Base-by-base conservation (phyloP, 495 filamentous ascomycete species). In the Lentithecium fluviatile region DNA sequence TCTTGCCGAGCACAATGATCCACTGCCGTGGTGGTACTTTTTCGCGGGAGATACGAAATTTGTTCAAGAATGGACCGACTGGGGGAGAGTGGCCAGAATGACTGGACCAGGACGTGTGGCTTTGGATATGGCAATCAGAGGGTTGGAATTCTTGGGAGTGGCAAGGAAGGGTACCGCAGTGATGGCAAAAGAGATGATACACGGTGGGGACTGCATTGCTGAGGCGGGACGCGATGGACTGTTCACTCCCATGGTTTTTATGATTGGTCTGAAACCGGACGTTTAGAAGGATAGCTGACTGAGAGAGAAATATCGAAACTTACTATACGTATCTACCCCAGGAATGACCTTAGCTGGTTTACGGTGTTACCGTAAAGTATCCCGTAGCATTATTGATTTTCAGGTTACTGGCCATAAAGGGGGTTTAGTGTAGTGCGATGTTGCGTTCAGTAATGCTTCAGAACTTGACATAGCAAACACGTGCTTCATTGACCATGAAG, bases 191-290 rank as follows among this genome's bases (percentile, higher is more conserved):
- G 40, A 56, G 17, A 3, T 56, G 23, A 17, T 56, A 11, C 6
- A 6, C 11, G 52, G 37, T 10, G 38, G 20, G 10, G 52, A 56
- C 32, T 8, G 6, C 2, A 8, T 56, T 45, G 52, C 13, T 1
- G 21, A 24, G 40, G 52, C 17, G 1, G 52, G 40, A 24, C 1
- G 11, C 21, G 45, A 29, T 1, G 23, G n/a, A 4, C 1, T 56
- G 19, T 56, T 56, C 25, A 56, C 52, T 3, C 52, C 52, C 13
- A 56, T 56, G 52, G 29, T 21, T 24, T 21, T 56, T 1, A 56
- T 56, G 52, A 29, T 56, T 4, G 52, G 37, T 12, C 4, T 45
- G 52, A 56, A 56, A 24, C 15, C 54, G 29, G 26, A 56, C n/a
- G n/a, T n/a, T n/a, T n/a, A n/a, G n/a, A n/a, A n/a, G n/a, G n/a